Conservation (phyloP, 192 early-diverging fungal genomes). For the Backusella westeae region DNA sequence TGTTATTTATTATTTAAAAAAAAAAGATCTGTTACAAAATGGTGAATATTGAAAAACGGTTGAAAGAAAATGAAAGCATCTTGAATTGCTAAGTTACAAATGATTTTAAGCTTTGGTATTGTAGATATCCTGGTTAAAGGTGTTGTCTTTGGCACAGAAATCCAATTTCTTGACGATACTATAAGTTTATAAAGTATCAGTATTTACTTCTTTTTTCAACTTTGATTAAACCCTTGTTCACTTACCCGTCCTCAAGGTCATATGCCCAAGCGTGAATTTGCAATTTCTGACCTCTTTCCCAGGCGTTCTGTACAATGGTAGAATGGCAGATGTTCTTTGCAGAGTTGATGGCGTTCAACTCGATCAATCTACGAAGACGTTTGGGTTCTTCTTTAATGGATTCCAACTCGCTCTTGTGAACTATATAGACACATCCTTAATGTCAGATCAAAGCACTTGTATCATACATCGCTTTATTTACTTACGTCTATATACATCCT, state of each 20-base stretch:
- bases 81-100: neutral
- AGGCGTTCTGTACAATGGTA: constrained; percentile 80
- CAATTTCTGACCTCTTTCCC: constrained; percentile 70
- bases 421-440: neutral
- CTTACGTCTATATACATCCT: constrained; percentile 74
- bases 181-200: neutral
- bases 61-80: neutral
- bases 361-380: constrained; percentile 52
- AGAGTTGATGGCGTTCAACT: constrained; percentile 76
- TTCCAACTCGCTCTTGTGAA: constrained; percentile 39
- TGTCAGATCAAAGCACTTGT: neutral
- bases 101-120: neutral
- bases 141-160: neutral
- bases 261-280: constrained; percentile 75
- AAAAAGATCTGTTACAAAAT: neutral
- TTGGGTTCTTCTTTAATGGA: constrained; percentile 38
- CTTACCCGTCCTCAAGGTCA: constrained; percentile 55
- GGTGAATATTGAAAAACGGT: neutral
- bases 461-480: constrained; percentile 2
- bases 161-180: constrained; percentile 8
- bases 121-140: neutral
- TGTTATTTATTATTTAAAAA: neutral
- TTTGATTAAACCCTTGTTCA: neutral
- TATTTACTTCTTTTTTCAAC: neutral
- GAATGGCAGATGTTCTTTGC: constrained; percentile 71